Evolutionary conservation across 371 early-diverging fungal genomes (phyloP), one percentile per base, ranked within the genome.

Genomic region (Quaeritorhiza haematococci): DNA sequence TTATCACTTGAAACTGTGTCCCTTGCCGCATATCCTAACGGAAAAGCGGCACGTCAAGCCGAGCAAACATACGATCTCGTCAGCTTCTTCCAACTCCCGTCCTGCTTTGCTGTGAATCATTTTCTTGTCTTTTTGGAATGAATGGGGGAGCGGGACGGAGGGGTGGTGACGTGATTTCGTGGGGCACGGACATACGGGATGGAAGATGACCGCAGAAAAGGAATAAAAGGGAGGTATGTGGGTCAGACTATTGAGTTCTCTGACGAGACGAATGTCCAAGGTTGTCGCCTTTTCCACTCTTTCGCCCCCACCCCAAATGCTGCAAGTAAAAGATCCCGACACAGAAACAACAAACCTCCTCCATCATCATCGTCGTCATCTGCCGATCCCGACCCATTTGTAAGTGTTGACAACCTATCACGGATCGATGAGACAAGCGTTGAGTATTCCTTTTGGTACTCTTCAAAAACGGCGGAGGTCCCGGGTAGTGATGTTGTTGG

Each of bases 21-120:
- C n/a, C n/a, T n/a, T n/a, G 24, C n/a, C 50, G n/a, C 10, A 49
- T 45, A 49, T 6, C 34, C 21, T 15, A 45, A 44, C 2, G 24
- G 6, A 23, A 21, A 50, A 33, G 15, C 21, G 46, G 8, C 21
- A 26, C 46, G 35, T n/a, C 10, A n/a, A n/a, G 10, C 35, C 48
- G 0, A 8, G 24, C 43, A 17, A 8, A 29, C 75, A 55, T 83
- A 91, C 91, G 63, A 95, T 90, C 62, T 93, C 94, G 57, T 85
- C 84, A 5, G 89, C 88, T 69, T 96, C 96, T n/a, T 91, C 91
- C 15, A 93, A 70, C 69, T 93, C 92, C 53, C 91, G 83, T 62
- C 90, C 87, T 2, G 84, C 74, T 19, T 90, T 84, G 55, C 86
- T 86, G 35, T 83, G 65, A 3, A 84, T 77, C 13, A 86, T 78